Evolutionary conservation across 192 early-diverging fungal genomes (phyloP).

Genomic region (Podila clonocystis): DNA sequence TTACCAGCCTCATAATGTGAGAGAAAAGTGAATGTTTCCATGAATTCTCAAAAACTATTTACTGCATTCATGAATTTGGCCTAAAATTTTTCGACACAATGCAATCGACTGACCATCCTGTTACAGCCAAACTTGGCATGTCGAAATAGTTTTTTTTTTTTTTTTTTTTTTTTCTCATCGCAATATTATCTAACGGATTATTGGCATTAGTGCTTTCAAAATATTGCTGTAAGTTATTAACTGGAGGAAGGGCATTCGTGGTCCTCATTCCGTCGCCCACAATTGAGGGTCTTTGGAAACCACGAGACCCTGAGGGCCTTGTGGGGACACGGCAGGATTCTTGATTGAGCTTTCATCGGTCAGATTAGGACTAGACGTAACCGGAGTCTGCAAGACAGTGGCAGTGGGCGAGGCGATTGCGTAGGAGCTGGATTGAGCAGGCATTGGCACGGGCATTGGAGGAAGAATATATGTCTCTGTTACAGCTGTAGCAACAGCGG

Average conservation of each 20-base stretch:
- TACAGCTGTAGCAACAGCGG: not conserved
- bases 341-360: not conserved
- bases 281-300: not conserved
- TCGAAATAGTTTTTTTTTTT: too few species aligned
- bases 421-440: conserved; percentile 2
- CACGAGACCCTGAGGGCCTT: conserved; percentile 3
- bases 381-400: not conserved
- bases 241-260: not conserved
- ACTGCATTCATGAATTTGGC: too few species aligned
- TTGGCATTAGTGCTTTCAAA: not conserved
- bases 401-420: not conserved
- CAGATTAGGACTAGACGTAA: not conserved
- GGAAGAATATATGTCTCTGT: not conserved
- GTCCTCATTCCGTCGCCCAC: not conserved
- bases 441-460: not conserved
- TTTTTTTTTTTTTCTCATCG: too few species aligned
- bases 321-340: not conserved
- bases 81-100: too few species aligned
- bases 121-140: too few species aligned
- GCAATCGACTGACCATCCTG: too few species aligned
- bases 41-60: too few species aligned
- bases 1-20: too few species aligned
- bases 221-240: not conserved
- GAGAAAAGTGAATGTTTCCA: too few species aligned
- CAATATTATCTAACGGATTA: not conserved